phyloP scores from a whole-genome alignment of 2,329 filamentous ascomycete genomes.

The Phoma herbarum region DNA sequence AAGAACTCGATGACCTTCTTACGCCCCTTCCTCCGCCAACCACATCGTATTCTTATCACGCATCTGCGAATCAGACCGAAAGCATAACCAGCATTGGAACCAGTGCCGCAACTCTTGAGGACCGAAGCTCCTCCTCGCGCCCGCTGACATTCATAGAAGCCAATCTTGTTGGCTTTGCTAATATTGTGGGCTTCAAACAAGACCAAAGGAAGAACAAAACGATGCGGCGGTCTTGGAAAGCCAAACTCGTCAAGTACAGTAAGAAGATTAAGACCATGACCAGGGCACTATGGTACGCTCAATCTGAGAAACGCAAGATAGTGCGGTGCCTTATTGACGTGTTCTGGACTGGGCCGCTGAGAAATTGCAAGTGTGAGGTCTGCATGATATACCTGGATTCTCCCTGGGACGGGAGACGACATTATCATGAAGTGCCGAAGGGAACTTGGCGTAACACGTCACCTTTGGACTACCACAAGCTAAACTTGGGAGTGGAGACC shows the following conservation, averaged over 20 bases:
- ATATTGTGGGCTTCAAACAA: neutral
- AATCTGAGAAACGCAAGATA: neutral
- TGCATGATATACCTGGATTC: neutral
- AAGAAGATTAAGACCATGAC: neutral
- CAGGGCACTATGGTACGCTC: neutral
- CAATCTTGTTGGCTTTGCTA: neutral
- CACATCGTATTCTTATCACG: neutral
- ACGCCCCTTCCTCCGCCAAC: neutral
- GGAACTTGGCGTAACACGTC: neutral
- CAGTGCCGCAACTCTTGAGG: neutral
- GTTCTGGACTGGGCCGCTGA: neutral
- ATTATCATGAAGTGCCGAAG: neutral
- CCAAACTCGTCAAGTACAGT: neutral
- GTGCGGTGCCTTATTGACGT: neutral
- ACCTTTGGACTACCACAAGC: neutral
- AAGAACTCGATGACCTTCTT: neutral
- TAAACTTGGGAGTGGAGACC: neutral
- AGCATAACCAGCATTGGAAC: constrained; percentile 4
- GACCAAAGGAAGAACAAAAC: neutral
- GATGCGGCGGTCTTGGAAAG: neutral
- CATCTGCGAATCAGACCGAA: neutral
- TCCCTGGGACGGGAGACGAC: neutral
- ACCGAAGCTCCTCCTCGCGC: neutral
- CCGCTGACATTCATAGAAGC: neutral
- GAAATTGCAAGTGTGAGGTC: neutral